These are phyloP conservation scores for Penicillium crustosum DNA, from an alignment of 2,329 filamentous ascomycete genomes.

Conservation along the genomic window DNA sequence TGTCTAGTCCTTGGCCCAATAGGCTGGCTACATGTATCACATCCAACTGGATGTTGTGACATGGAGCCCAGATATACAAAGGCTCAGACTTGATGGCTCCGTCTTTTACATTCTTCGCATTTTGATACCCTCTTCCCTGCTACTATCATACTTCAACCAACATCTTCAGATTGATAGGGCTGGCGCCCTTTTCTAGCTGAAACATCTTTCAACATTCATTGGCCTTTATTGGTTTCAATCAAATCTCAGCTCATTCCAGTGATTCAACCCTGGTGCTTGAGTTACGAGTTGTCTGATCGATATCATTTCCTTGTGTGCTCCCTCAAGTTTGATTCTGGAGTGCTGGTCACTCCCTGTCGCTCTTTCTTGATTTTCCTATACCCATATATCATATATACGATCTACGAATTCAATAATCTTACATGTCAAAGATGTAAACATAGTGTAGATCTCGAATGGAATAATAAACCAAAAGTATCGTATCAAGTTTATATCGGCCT, in stretches of 20 bases:
- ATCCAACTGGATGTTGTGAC: not conserved
- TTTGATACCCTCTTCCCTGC: not conserved
- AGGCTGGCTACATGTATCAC: not conserved
- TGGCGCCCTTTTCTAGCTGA: not conserved
- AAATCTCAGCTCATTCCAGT: not conserved
- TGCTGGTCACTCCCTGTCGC: conserved; percentile 6
- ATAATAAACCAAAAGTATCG: not conserved
- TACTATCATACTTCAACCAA: not conserved
- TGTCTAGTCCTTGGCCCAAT: not conserved
- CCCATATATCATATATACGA: not conserved
- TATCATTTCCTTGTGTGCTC: not conserved
- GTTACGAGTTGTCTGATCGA: not conserved
- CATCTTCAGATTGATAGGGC: conserved; percentile 9
- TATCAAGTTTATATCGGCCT: not conserved
- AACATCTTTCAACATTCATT: not conserved
- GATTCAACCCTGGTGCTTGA: conserved; percentile 6
- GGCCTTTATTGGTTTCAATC: not conserved
- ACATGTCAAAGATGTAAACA: not conserved
- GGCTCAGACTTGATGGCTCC: not conserved
- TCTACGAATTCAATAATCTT: not conserved
- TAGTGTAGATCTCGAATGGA: not conserved
- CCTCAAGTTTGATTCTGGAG: not conserved
- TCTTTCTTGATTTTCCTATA: conserved; percentile 8
- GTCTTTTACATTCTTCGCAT: not conserved
- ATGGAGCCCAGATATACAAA: not conserved